Conservation (phyloP, 352 stramenopile species). For the Phytophthora pinifolia region DNA sequence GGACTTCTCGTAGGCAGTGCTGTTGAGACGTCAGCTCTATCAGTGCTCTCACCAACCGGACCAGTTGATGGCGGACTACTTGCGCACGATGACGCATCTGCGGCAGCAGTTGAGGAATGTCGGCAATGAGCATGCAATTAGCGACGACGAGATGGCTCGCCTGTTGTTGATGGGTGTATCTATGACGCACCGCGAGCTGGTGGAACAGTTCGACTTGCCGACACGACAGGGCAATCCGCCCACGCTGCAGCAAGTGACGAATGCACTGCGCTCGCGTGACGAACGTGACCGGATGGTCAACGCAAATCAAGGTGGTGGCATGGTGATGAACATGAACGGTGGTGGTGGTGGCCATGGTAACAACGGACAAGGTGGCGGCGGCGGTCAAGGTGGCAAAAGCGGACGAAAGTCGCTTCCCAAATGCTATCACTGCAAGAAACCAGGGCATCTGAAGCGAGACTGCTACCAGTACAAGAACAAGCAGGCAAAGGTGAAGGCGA, state of each 20-base stretch:
- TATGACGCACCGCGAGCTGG: not conserved
- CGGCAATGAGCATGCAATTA: not conserved
- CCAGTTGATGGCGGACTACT: not conserved
- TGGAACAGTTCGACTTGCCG: conserved; percentile 7
- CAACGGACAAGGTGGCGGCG: too few relatives aligned
- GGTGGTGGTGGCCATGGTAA: too few relatives aligned
- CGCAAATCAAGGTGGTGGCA: too few relatives aligned
- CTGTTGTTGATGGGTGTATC: conserved; percentile 1
- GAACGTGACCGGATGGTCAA: not conserved
- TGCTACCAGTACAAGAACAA: too few relatives aligned
- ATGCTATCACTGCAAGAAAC: too few relatives aligned
- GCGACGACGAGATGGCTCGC: conserved; percentile 2
- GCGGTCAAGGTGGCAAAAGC: too few relatives aligned
- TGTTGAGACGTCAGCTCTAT: conserved; percentile 1
- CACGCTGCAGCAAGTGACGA: conserved; percentile 2
- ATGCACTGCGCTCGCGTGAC: not conserved
- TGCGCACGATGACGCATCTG: not conserved
- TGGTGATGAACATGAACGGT: too few relatives aligned
- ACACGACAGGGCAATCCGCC: not conserved
- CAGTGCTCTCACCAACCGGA: not conserved
- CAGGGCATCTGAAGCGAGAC: too few relatives aligned
- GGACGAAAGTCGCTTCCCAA: too few relatives aligned
- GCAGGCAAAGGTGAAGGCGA: too few relatives aligned
- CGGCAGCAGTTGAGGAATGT: not conserved
- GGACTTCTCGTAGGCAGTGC: not conserved